These are phyloP conservation scores for Sorghum bicolor DNA, from an alignment of 176 grass and related monocot species.

Conservation along the genomic window Sorghum_bicolor_NCBIv3 NC_012870.2:72511501-72512000, in stretches of 20 bases:
- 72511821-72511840: neutral
- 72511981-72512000: conserved; percentile 66
- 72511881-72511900: neutral
- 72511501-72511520: neutral
- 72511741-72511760: neutral
- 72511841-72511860: neutral
- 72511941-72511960: conserved; percentile 50
- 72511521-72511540: neutral
- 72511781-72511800: neutral
- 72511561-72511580: neutral
- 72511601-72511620: neutral
- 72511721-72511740: neutral
- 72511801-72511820: neutral
- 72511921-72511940: neutral
- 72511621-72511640: neutral
- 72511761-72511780: neutral
- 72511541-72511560: neutral
- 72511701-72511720: neutral
- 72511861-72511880: conserved; percentile 1
- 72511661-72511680: neutral
- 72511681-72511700: neutral
- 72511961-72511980: conserved; percentile 93
- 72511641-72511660: neutral
- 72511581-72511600: neutral
- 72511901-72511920: neutral